These are phyloP conservation scores for Dysphania ambrosioides DNA, from an alignment of 148 eudicot species.

Conservation along the genomic window DNA sequence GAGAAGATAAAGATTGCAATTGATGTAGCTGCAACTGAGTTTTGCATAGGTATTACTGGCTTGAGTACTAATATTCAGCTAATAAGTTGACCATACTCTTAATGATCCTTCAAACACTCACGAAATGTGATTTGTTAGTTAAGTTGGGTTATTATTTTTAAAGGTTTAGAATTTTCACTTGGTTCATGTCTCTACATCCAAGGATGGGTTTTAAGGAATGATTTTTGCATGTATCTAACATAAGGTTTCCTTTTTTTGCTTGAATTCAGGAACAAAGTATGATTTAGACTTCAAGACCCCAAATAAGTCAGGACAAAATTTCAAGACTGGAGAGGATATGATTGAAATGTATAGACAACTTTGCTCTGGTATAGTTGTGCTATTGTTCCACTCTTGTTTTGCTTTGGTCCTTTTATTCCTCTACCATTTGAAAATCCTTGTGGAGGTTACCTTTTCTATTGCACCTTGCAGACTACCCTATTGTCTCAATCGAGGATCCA, in stretches of 20 bases:
- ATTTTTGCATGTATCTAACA: neutral
- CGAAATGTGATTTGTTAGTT: neutral
- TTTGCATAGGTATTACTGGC: constrained; percentile 86
- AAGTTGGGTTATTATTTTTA: neutral
- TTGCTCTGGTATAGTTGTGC: constrained; percentile 66
- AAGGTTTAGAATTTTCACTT: neutral
- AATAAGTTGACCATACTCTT: neutral
- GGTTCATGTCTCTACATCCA: neutral
- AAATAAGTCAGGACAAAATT: no score
- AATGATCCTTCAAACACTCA: neutral
- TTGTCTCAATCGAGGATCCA: constrained; percentile 91
- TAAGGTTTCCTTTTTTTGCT: constrained; percentile 14
- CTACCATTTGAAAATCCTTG: neutral
- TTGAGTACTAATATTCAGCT: no score
- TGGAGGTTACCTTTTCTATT: constrained; percentile 6
- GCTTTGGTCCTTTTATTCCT: neutral
- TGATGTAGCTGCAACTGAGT: constrained; percentile 86
- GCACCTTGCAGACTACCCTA: constrained; percentile 62
- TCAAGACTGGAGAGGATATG: constrained; percentile 91
- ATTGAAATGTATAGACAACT: constrained; percentile 83
- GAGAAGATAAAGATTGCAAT: constrained; percentile 86
- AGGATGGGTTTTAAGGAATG: neutral
- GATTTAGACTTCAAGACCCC: no score
- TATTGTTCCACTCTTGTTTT: neutral
- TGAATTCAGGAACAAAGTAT: constrained; percentile 66